Conservation (phyloP, 495 filamentous ascomycete species). For the Neurospora sp. region DNA sequence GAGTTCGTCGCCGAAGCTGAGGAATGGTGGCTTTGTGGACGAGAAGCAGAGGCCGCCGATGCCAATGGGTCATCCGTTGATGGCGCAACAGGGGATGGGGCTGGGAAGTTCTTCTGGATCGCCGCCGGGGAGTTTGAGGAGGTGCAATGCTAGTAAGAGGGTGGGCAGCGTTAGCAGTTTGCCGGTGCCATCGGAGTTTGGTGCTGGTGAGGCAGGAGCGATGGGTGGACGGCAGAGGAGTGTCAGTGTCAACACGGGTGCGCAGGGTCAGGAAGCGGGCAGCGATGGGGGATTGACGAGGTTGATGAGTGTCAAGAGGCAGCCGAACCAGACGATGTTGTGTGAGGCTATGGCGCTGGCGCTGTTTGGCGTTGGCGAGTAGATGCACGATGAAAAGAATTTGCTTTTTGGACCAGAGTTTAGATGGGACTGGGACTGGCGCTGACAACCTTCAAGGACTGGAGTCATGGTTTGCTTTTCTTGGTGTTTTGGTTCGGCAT, state of each 20-base stretch:
- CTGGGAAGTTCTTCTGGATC: not conserved
- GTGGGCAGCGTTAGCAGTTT: not conserved
- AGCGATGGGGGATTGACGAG: slow-evolving; percentile 17
- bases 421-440: not conserved
- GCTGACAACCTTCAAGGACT: not conserved
- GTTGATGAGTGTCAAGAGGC: slow-evolving; percentile 18
- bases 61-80: not conserved
- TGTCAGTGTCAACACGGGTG: not conserved
- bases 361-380: slow-evolving; percentile 19
- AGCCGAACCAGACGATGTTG: slow-evolving; percentile 15
- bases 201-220: not conserved
- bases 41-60: not conserved
- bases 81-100: not conserved
- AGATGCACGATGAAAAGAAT: not conserved
- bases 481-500: not conserved
- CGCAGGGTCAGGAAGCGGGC: not conserved
- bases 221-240: not conserved
- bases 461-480: not conserved
- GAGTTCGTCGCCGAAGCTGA: not conserved
- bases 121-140: slow-evolving; percentile 1
- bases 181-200: not conserved
- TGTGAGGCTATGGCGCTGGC: slow-evolving; percentile 25
- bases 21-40: not conserved
- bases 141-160: slow-evolving; percentile 11
- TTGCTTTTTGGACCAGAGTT: not conserved